phyloP scores from a whole-genome alignment of 2,329 filamentous ascomycete genomes.

The Basipetospora chlamydospora region DNA sequence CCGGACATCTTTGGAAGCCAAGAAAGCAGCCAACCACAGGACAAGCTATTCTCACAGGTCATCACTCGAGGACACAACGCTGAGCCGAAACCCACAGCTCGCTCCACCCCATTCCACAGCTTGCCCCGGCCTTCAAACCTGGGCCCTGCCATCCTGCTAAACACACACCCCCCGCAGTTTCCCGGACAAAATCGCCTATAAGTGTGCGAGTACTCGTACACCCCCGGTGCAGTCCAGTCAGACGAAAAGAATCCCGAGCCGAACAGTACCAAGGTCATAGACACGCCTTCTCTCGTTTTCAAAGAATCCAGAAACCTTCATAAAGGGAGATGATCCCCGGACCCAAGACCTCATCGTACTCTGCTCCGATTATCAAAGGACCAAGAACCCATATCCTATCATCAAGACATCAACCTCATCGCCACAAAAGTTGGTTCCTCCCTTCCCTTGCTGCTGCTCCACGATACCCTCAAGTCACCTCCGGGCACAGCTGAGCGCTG shows the following conservation, averaged over 20 bases:
- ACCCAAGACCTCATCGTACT: conserved; percentile 21
- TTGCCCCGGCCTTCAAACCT: no score
- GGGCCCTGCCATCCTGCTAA: no score
- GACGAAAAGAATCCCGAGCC: conserved; percentile 2
- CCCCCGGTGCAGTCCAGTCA: background rate
- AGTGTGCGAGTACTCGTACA: background rate
- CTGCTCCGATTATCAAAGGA: conserved; percentile 23
- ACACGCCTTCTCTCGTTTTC: background rate
- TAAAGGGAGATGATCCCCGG: conserved; percentile 28
- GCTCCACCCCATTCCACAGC: no score
- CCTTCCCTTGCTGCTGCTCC: conserved; percentile 2
- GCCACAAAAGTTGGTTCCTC: conserved; percentile 26
- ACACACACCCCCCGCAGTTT: no score
- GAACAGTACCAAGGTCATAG: conserved; percentile 5
- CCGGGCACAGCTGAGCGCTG: conserved; percentile 1
- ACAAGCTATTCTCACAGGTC: no score
- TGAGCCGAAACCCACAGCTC: no score
- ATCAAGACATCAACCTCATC: conserved; percentile 17
- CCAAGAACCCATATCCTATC: conserved; percentile 23
- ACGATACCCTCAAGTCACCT: conserved; percentile 6
- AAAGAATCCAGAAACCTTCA: conserved; percentile 15
- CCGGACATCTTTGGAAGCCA: no score
- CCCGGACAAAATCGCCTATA: no score
- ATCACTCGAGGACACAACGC: no score
- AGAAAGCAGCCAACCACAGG: no score